Conservation (phyloP, 1,284 basidiomycete species). For the Psilocybe mexicana region DNA sequence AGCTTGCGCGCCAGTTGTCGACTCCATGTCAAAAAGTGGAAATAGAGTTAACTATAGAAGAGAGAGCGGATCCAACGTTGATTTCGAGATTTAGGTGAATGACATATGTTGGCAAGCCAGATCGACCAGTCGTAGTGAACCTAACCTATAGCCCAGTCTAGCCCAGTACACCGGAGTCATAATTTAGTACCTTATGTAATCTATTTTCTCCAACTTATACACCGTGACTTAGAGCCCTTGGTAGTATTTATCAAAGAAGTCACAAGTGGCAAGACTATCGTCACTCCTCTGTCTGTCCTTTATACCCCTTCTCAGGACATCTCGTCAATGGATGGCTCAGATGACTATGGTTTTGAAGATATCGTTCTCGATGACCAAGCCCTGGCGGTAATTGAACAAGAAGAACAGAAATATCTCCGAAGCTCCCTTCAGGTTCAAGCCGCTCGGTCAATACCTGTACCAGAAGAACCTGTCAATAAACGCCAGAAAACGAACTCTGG, state of each 20-base stretch:
- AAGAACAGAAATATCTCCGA: constrained; percentile 52
- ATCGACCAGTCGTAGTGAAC: background rate
- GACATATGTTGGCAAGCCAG: background rate
- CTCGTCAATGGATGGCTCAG: constrained; percentile 56
- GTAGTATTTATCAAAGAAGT: too few species aligned
- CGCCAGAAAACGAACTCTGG: constrained; percentile 51
- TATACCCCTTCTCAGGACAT: too few species aligned
- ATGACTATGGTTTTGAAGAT: constrained; percentile 65
- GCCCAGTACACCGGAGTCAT: background rate
- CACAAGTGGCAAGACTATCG: too few species aligned
- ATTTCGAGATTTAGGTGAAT: background rate
- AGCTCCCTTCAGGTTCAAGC: constrained; percentile 22
- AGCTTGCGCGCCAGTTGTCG: constrained; percentile 26
- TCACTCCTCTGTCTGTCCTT: too few species aligned
- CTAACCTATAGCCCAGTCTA: too few species aligned
- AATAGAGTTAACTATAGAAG: too few species aligned
- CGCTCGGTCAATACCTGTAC: constrained; percentile 15
- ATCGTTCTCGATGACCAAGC: constrained; percentile 63
- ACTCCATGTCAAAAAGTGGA: constrained; percentile 31
- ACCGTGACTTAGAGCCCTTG: background rate
- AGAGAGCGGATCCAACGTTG: background rate
- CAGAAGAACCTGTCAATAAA: constrained; percentile 46
- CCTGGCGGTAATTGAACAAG: constrained; percentile 59
- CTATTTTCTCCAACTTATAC: background rate
- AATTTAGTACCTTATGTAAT: background rate